phyloP scores from a whole-genome alignment of 345 rosid species.

The Lepidium didymum region DNA sequence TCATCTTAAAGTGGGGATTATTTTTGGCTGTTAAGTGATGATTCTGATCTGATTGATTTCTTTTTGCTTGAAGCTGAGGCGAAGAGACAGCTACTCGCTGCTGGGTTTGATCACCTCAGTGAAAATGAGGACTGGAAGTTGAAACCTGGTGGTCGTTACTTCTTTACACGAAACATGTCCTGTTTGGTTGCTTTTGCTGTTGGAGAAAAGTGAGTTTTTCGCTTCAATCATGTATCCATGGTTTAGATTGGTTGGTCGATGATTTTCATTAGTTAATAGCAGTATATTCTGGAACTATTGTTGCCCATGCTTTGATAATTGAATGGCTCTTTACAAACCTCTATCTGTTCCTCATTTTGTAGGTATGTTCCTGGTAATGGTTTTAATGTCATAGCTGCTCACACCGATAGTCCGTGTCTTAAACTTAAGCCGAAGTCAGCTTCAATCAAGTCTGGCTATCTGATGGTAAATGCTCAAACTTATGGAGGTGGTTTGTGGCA shows the following conservation, averaged over 20 bases:
- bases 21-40: background rate
- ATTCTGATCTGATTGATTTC: background rate
- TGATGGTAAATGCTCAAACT: conserved; percentile 85
- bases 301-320: background rate
- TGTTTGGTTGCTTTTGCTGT: conserved; percentile 88
- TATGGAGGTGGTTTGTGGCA: conserved; percentile 97
- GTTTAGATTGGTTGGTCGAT: background rate
- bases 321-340: background rate
- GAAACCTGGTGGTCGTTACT: conserved; percentile 86
- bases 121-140: conserved; percentile 88
- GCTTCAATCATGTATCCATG: background rate
- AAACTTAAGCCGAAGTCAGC: conserved; percentile 91
- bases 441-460: conserved; percentile 68
- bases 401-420: conserved; percentile 93
- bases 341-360: conserved; percentile 27
- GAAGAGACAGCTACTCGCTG: conserved; percentile 55
- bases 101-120: conserved; percentile 62
- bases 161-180: conserved; percentile 92
- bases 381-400: conserved; percentile 86
- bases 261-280: background rate
- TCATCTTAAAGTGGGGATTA: background rate
- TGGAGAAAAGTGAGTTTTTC: conserved; percentile 69
- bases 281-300: background rate
- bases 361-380: conserved; percentile 80
- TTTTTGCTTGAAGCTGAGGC: conserved; percentile 64